Conservation (phyloP, 2,329 filamentous ascomycete species). For the Colletotrichum cereale region DNA sequence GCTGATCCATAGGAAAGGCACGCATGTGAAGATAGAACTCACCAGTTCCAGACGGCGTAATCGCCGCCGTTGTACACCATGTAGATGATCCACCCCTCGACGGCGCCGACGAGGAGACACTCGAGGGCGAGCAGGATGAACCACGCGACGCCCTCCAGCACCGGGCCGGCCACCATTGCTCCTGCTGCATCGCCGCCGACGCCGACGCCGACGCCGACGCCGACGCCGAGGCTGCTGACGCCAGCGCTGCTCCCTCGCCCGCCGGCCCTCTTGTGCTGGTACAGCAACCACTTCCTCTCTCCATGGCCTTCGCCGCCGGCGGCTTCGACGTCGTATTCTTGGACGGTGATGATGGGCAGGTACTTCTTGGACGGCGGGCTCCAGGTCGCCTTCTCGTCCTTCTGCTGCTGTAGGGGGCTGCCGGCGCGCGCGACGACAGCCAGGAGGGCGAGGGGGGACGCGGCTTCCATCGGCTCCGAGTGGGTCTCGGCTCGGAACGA, state of each 20-base stretch:
- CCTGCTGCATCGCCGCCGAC: neutral
- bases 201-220: too few species aligned
- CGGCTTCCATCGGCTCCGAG: constrained; percentile 19
- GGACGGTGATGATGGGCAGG: constrained; percentile 13
- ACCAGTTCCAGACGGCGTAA: constrained; percentile 46
- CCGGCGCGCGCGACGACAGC: constrained; percentile 17
- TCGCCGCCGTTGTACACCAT: constrained; percentile 43
- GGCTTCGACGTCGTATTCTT: constrained; percentile 26
- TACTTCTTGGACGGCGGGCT: constrained; percentile 3
- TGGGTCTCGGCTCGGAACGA: neutral
- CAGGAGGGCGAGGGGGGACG: constrained; percentile 15
- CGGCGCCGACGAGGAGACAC: constrained; percentile 43
- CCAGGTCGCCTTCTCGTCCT: constrained; percentile 26
- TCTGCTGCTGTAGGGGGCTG: neutral
- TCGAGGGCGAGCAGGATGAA: constrained; percentile 47
- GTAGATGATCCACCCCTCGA: constrained; percentile 47
- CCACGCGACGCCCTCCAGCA: constrained; percentile 42
- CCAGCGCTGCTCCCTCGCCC: neutral
- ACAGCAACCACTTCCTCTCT: neutral
- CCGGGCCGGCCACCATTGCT: neutral
- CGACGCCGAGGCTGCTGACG: too few species aligned
- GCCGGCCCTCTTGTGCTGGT: neutral
- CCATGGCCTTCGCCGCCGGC: neutral
- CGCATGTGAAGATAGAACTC: neutral
- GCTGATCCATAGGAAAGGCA: neutral